Evolutionary conservation across 441 rosid genomes (phyloP), one percentile per base, ranked within the genome.

Genomic region (Capsella rubella): DNA sequence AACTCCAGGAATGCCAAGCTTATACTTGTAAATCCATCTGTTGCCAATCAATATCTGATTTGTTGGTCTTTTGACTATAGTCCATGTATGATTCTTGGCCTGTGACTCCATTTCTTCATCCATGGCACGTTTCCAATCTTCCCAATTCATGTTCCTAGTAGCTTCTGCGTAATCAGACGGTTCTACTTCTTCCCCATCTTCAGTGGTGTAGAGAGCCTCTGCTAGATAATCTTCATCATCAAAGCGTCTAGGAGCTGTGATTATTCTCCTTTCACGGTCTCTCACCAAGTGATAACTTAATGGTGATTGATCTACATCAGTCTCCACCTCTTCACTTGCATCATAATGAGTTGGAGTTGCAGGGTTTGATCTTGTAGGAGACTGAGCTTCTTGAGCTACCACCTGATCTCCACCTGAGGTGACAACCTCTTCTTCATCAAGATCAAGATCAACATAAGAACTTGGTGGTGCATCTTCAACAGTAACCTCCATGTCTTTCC

Each of bases 401-500:
- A 8, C 1, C 2, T 7, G 2, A 34, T 12, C 57, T 52, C 15
- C 34, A 52, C 57, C 34, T 5, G 56, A 52, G 56, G 0, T 52
- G 15, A 27, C 5, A 8, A 25, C 9, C 0, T 5, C 15, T 46
- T n/a, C 4, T 2, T 1, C 1, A 0, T 52, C 32, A 25, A 53
- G 16, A 3, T 54, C 59, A 0, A 54, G 0, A 0, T 54, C 59
- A 0, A 29, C 21, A n/a, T 14, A 29, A 0, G 12, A 6, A 1
- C 0, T 13, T 8, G 9, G 37, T 1, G 16, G 4, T 2, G 8
- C 15, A 2, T 52, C 15, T 0, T 27, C 34, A 5, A 5, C 4
- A 1, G 0, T 1, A 2, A 7, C 1, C 1, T 0, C 3, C 5
- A 1, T 5, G 3, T 12, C 10, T 0, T 3, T 13, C 3, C 0